Conservation (phyloP, 768 basidiomycete species). For the Punctularia strigosozonata region DNA sequence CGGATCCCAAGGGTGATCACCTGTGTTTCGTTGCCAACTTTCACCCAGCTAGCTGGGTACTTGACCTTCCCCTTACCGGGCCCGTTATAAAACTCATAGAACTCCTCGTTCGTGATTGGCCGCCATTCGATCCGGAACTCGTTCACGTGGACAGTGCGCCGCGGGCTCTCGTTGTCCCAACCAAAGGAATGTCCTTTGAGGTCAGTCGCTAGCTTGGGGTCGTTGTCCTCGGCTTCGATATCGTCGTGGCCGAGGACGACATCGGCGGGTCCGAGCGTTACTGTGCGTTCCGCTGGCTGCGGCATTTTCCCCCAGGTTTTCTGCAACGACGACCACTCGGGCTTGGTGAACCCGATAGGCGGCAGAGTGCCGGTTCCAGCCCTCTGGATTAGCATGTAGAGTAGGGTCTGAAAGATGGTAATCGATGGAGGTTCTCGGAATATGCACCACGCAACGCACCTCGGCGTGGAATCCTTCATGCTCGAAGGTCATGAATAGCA, state of each 20-base stretch:
- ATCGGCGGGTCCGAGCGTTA: constrained; percentile 45
- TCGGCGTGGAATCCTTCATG: constrained; percentile 88
- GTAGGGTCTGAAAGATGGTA: constrained; percentile 42
- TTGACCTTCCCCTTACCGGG: constrained; percentile 31
- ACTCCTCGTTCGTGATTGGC: constrained; percentile 85
- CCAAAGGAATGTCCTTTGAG: constrained; percentile 62
- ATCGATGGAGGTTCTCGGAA: neutral
- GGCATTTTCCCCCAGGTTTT: constrained; percentile 37
- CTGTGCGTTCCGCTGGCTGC: constrained; percentile 27
- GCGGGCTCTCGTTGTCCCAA: constrained; percentile 91
- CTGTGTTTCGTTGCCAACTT: constrained; percentile 33
- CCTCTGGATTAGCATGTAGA: constrained; percentile 89
- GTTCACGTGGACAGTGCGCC: constrained; percentile 43
- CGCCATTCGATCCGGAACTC: constrained; percentile 74
- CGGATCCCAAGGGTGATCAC: constrained; percentile 28
- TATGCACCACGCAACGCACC: constrained; percentile 19
- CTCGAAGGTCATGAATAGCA: constrained; percentile 84
- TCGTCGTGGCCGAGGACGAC: constrained; percentile 79
- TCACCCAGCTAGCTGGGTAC: constrained; percentile 68
- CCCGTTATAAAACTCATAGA: constrained; percentile 49
- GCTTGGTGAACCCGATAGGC: constrained; percentile 61
- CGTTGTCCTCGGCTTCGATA: constrained; percentile 52
- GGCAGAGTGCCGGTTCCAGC: constrained; percentile 69
- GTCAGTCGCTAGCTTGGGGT: constrained; percentile 20
- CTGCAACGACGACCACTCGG: constrained; percentile 55